These are phyloP conservation scores for Epichloe gansuensis DNA, from an alignment of 2,329 filamentous ascomycete genomes.

Conservation along the genomic window DNA sequence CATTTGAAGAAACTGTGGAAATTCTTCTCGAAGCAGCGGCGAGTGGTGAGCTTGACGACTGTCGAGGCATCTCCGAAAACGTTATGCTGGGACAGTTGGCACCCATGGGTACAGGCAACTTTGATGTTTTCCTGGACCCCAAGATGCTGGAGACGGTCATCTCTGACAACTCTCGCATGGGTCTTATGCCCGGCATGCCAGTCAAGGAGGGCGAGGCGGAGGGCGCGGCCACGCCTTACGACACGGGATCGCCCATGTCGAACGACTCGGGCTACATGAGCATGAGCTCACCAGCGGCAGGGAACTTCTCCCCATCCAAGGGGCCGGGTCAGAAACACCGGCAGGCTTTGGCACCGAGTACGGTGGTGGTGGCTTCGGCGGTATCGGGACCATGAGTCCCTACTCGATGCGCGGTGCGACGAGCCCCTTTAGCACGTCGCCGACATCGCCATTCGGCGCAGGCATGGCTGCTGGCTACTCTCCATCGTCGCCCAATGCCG, in stretches of 20 bases:
- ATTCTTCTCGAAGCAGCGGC: slow-evolving; percentile 93
- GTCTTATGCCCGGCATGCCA: slow-evolving; percentile 67
- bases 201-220: slow-evolving; percentile 63
- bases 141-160: slow-evolving; percentile 94
- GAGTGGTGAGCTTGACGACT: slow-evolving; percentile 91
- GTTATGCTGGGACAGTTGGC: slow-evolving; percentile 96
- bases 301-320: slow-evolving; percentile 66
- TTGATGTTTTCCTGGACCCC: slow-evolving; percentile 86
- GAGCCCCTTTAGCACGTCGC: slow-evolving; percentile 64
- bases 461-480: slow-evolving; percentile 52
- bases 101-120: slow-evolving; percentile 92
- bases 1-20: slow-evolving; percentile 97
- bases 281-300: slow-evolving; percentile 49
- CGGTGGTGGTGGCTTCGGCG: slow-evolving; percentile 37
- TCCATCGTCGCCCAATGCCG: slow-evolving; percentile 60
- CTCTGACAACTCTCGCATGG: slow-evolving; percentile 79
- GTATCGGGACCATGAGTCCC: slow-evolving; percentile 46
- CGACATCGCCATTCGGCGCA: slow-evolving; percentile 50
- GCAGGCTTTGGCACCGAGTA: slow-evolving; percentile 54
- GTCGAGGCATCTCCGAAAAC: slow-evolving; percentile 96
- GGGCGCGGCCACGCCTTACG: slow-evolving; percentile 89
- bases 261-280: slow-evolving; percentile 53
- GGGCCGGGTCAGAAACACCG: slow-evolving; percentile 58
- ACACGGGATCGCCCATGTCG: slow-evolving; percentile 68
- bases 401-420: slow-evolving; percentile 50